Base-by-base conservation (phyloP, 306 rosid species). In the Adenanthera pavonina region DNA sequence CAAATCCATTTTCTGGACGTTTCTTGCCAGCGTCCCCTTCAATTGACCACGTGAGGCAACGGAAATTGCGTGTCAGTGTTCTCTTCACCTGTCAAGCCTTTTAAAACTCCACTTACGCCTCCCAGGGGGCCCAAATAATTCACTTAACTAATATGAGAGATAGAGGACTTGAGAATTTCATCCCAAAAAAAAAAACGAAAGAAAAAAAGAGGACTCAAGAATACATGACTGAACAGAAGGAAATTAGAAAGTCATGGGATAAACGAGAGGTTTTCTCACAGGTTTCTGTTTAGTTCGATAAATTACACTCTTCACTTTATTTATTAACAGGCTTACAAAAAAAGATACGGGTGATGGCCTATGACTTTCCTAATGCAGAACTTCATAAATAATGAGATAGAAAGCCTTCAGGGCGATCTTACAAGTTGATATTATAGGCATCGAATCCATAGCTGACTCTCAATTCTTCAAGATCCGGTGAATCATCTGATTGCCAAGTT, bases 21-120 rank as follows among this genome's bases (percentile, higher is more conserved):
- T 74, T 53, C 48, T 38, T 41, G 7, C 65, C 13, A 25, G 75
- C 34, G 47, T 53, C 68, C 41, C 57, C n/a, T 62, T 67, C 73
- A 4, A 3, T 4, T 8, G 3, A 1, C 36, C 78, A 12, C 44
- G 49, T 48, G 78, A 82, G 34, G 60, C 16, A 41, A 41, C 48
- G 36, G 33, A 46, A 61, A 40, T 77, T 74, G 56, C n/a, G 36
- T 43, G 47, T 25, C 30, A 36, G 52, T 74, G 34, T 44, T 67
- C 16, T 67, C 60, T 41, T 76, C 17, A 67, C 20, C 15, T 14
- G 57, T 49, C 34, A 35, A 52, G 72, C 79, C 30, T 52, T 52
- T 12, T 66, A 11, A 47, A 17, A 66, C 36, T 78, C 67, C 35
- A 35, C 13, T 7, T 17, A 38, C 57, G 16, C 75, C 70, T 43